Evolutionary conservation across 129 eudicot genomes (phyloP).

Genomic region (Flaveria bidentis): DNA sequence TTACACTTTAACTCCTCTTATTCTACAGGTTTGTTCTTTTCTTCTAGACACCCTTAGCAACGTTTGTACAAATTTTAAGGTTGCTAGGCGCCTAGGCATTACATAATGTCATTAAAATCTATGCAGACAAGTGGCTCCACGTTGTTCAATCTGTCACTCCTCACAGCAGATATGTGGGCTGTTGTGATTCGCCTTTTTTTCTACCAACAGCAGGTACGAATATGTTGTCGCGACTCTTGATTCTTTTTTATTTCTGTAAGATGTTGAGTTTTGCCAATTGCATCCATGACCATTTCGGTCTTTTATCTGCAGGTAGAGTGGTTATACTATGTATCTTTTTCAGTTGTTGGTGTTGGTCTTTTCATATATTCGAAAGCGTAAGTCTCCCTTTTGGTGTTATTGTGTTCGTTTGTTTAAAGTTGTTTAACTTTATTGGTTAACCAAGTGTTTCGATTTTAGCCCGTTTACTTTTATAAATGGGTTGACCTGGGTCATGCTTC

Average conservation of each 20-base stretch:
- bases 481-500: not conserved
- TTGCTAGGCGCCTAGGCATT: not conserved
- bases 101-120: not conserved
- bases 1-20: conserved; percentile 55
- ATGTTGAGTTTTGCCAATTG: not conserved
- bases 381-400: conserved; percentile 6
- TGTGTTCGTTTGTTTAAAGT: not conserved
- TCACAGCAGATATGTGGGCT: conserved; percentile 98
- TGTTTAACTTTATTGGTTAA: not conserved
- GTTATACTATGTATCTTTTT: conserved; percentile 70
- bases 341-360: conserved; percentile 69
- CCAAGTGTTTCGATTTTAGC: not conserved
- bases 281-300: not conserved
- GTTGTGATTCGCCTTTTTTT: conserved; percentile 68
- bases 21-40: conserved; percentile 60
- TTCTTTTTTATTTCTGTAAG: not conserved
- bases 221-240: not conserved
- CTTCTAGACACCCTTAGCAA: not conserved
- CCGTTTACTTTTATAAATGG: not conserved
- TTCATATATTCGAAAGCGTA: conserved; percentile 69
- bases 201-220: conserved; percentile 72
- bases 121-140: conserved; percentile 77
- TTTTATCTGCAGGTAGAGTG: conserved; percentile 74
- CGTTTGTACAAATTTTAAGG: not conserved
- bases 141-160: conserved; percentile 76